A percentile compares a stretch with the other conserved stretches of the same genome.
Conservation (phyloP, 2,329 filamentous ascomycete species). For the Penicillium thymicola region DNA sequence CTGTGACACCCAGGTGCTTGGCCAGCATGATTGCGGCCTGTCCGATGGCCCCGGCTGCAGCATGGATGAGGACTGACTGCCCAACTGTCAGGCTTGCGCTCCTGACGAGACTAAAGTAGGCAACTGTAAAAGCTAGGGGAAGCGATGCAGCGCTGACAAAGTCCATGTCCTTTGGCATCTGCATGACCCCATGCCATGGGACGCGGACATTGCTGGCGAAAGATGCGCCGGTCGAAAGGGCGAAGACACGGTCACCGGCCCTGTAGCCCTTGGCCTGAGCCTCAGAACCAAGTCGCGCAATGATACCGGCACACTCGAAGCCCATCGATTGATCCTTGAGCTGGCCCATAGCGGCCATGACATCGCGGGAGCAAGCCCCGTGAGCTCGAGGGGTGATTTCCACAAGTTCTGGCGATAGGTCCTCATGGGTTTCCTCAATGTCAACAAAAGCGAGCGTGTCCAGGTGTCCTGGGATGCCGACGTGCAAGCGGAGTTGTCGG, state of each 20-base stretch:
- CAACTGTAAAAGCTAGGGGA: background rate
- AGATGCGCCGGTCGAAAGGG: background rate
- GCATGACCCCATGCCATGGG: background rate
- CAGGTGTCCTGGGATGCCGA: background rate
- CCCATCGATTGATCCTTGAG: background rate
- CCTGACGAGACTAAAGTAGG: background rate
- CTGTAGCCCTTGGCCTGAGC: background rate
- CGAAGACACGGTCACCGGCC: background rate
- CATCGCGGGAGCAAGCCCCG: background rate
- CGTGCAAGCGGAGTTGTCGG: background rate
- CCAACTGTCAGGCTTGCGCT: too few relatives aligned
- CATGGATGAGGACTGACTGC: background rate
- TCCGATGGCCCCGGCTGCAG: background rate
- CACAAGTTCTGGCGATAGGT: too few relatives aligned
- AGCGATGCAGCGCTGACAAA: background rate
- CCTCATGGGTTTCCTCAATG: background rate
- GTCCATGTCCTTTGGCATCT: too few relatives aligned
- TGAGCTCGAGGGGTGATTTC: background rate
- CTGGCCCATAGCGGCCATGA: background rate
- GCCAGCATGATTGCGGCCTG: background rate
- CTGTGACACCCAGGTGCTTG: background rate
- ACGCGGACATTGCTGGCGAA: background rate
- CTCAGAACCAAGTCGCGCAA: background rate
- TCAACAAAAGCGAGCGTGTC: conserved; percentile 2
- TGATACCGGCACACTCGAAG: background rate